These are phyloP conservation scores for Hemileccinum impolitum DNA, from an alignment of 768 basidiomycete species.

Conservation along the genomic window DNA sequence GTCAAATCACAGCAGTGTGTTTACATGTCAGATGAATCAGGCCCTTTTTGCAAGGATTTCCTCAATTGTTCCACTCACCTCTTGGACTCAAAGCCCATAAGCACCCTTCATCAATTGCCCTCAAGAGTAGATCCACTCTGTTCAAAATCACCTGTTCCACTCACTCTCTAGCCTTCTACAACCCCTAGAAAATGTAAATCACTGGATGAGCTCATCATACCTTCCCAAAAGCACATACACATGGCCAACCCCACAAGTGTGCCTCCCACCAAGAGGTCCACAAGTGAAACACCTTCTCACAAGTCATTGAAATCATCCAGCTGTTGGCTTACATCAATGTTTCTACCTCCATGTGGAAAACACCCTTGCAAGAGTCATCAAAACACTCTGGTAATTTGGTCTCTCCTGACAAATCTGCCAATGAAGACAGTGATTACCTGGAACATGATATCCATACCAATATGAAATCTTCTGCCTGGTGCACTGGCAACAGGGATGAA, in stretches of 20 bases:
- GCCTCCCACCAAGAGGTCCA: constrained; percentile 10
- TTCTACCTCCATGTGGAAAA: constrained; percentile 28
- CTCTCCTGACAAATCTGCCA: constrained; percentile 56
- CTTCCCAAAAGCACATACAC: constrained; percentile 59
- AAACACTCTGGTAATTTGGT: constrained; percentile 37
- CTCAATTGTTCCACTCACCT: constrained; percentile 48
- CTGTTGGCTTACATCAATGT: constrained; percentile 33
- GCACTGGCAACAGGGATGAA: constrained; percentile 74
- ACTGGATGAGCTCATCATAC: constrained; percentile 55
- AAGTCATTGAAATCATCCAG: constrained; percentile 26
- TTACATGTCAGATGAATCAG: constrained; percentile 56
- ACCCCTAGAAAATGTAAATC: constrained; percentile 76
- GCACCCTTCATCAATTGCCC: constrained; percentile 17
- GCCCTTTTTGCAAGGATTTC: constrained; percentile 64
- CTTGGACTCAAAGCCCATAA: constrained; percentile 26
- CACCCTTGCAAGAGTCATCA: constrained; percentile 24
- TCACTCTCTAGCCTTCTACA: constrained; percentile 22
- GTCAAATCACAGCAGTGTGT: constrained; percentile 24
- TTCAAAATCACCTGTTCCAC: constrained; percentile 5
- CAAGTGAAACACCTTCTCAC: constrained; percentile 25
- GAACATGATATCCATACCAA: constrained; percentile 28
- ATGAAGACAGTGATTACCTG: constrained; percentile 34
- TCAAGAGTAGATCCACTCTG: constrained; percentile 15
- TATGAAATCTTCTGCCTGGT: constrained; percentile 49
- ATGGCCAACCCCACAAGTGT: constrained; percentile 8